Conservation (phyloP, 768 basidiomycete species). For the Trametes cubensis region DNA sequence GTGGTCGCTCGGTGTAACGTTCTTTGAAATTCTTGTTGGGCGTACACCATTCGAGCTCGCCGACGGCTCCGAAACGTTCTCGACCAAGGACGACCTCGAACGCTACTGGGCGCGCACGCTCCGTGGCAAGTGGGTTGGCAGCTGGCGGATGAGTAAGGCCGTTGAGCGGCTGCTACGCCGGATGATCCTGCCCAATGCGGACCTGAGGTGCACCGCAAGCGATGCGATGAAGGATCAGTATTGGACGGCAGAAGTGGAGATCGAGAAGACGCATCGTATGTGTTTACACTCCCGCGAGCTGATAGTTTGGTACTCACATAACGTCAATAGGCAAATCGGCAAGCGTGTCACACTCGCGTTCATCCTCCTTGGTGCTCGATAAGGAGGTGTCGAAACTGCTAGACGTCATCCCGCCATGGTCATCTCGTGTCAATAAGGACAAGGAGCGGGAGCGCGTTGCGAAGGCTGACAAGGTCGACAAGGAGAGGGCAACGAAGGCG, state of each 20-base stretch:
- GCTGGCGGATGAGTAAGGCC: conserved; percentile 67
- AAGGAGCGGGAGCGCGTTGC: conserved; percentile 20
- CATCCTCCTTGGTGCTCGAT: conserved; percentile 32
- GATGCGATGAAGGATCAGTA: conserved; percentile 69
- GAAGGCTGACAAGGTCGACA: conserved; percentile 12
- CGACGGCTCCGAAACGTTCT: conserved; percentile 71
- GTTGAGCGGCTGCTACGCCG: conserved; percentile 69
- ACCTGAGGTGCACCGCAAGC: conserved; percentile 69
- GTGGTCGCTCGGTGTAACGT: conserved; percentile 85
- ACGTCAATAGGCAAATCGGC: conserved; percentile 37
- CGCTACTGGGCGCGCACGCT: conserved; percentile 86
- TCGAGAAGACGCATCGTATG: conserved; percentile 46
- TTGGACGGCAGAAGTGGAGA: conserved; percentile 49
- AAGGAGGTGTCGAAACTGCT: conserved; percentile 37
- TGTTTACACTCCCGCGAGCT: conserved; percentile 11
- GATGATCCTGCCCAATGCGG: conserved; percentile 84
- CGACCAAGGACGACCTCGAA: conserved; percentile 78
- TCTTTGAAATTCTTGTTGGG: conserved; percentile 93
- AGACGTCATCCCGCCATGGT: conserved; percentile 42
- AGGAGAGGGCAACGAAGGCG: conserved; percentile 19
- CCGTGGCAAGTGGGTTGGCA: conserved; percentile 85
- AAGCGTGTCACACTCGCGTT: conserved; percentile 32
- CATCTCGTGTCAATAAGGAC: conserved; percentile 27
- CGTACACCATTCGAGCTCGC: conserved; percentile 89
- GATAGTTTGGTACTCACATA: conserved; percentile 1